phyloP scores from a whole-genome alignment of 176 grass and related monocot genomes.

The Avena sativa region DNA sequence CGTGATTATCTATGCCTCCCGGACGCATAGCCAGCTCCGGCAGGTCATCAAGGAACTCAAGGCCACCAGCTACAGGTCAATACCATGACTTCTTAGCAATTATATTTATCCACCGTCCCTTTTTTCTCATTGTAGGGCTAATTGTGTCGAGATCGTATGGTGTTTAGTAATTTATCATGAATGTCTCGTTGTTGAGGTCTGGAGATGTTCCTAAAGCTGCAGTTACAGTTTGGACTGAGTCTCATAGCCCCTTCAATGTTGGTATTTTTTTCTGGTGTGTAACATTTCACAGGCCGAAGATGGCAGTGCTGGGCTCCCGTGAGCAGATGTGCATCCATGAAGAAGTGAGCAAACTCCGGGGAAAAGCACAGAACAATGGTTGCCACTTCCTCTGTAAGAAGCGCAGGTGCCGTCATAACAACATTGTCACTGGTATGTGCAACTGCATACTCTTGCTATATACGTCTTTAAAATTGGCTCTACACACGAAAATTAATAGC shows the following conservation, averaged over 20 bases:
- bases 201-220: background rate
- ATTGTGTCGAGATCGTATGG: background rate
- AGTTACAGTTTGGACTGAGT: conserved; percentile 26
- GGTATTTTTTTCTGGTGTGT: background rate
- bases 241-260: background rate
- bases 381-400: conserved; percentile 93
- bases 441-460: background rate
- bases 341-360: conserved; percentile 65
- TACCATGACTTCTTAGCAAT: background rate
- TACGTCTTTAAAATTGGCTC: background rate
- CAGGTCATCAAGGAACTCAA: conserved; percentile 96
- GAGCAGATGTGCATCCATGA: conserved; percentile 98
- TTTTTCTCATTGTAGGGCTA: conserved; percentile 17
- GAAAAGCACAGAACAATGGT: conserved; percentile 84
- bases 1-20: conserved; percentile 91
- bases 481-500: conserved; percentile 27
- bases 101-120: background rate
- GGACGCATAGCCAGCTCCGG: conserved; percentile 94
- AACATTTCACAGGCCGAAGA: conserved; percentile 73
- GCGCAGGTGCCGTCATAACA: conserved; percentile 67
- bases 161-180: conserved; percentile 17
- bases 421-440: conserved; percentile 66
- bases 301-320: conserved; percentile 86
- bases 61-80: conserved; percentile 84
- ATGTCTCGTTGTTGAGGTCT: background rate